Evolutionary conservation across 345 rosid genomes (phyloP).

Genomic region (Atalantia buxifolia): DNA sequence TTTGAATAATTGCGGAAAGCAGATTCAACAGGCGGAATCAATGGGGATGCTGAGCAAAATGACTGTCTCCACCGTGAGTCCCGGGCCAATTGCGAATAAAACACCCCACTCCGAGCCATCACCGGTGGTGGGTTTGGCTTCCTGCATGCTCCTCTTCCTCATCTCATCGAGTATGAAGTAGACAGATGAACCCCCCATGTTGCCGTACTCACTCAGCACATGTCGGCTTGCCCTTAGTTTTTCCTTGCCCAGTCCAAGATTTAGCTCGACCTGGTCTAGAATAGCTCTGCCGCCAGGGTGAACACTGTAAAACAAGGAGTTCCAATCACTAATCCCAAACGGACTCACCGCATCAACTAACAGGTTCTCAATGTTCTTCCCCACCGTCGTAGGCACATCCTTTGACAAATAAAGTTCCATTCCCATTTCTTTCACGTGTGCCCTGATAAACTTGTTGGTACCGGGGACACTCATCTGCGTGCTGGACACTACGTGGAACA

Average conservation of each 20-base stretch:
- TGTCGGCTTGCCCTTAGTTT: neutral
- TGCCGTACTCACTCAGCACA: constrained; percentile 1
- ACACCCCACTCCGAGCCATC: constrained; percentile 11
- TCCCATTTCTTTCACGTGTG: neutral
- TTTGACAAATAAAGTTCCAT: neutral
- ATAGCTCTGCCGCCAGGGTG: neutral
- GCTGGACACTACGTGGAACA: neutral
- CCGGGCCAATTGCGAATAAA: neutral
- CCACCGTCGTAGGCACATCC: neutral
- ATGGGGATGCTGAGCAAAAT: neutral
- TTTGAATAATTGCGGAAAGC: too few relatives aligned
- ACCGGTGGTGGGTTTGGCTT: neutral
- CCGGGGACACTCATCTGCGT: neutral
- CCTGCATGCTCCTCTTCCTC: neutral
- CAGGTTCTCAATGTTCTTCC: neutral
- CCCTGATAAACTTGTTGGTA: neutral
- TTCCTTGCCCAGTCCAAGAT: neutral
- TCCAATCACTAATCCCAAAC: neutral
- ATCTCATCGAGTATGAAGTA: neutral
- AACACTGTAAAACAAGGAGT: neutral
- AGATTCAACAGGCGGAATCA: neutral
- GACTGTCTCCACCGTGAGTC: constrained; percentile 2
- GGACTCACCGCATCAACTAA: neutral
- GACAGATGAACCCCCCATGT: neutral
- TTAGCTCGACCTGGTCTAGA: neutral